Evolutionary conservation across 352 stramenopile species (phyloP), one percentile per base, ranked within the genome.

Genomic region (Globisporangium irregulare): DNA sequence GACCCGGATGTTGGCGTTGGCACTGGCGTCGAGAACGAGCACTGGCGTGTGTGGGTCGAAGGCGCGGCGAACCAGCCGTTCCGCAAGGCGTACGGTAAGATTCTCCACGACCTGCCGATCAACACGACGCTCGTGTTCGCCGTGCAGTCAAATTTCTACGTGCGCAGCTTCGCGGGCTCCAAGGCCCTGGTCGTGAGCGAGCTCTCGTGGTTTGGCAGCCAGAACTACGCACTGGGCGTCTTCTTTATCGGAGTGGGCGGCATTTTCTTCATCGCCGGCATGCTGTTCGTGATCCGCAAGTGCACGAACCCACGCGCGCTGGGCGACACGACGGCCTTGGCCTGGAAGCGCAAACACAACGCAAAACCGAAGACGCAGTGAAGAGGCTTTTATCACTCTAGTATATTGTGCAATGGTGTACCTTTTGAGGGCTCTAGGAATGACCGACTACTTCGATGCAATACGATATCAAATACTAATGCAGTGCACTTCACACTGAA

Each of bases 61-160:
- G 78, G 76, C 14, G 82, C 86, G 1, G 84, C 86, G 22, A 79
- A 73, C 54, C 56, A 87, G 56, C 79, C 81, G 50, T 90, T 94
- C 65, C 81, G 82, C 66, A 92, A 94, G 64, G 71, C 82, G 1
- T 91, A 92, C 66, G 86, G 79, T 32, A 76, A 76, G 58, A 89
- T 94, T 55, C 60, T 82, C 41, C 72, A 65, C 43, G 77, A 89
- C 55, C 63, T 94, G 18, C 86, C 81, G 0, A 73, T 69, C 0
- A 69, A 69, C 48, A 92, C 86, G 22, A 87, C 56, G 43, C 77
- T 94, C 41, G 77, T 78, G 32, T 92, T 94, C 59, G 86, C 84
- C 1, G 84, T 94, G 57, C 86, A 92, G 69, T 94, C 86, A 54
- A 92, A 92, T 62, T 94, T 89, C 73, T 92, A 78, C 59, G 82